Conservation (phyloP, 352 stramenopile genomes). For the Phytophthora sojae region DNA sequence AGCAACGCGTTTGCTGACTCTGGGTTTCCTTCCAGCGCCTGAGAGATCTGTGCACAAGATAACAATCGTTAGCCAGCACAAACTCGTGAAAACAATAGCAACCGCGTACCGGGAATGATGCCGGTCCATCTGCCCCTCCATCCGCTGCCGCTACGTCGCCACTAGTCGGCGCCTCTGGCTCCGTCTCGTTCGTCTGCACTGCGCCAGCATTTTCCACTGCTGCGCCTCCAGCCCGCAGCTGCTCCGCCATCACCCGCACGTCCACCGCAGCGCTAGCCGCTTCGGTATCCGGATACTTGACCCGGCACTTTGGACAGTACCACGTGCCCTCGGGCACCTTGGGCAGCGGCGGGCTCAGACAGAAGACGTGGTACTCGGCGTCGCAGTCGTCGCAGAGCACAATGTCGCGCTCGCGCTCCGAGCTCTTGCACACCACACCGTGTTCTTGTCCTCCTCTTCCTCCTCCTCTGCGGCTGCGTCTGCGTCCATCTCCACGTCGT, state of each 20-base stretch:
- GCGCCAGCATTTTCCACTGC: not conserved
- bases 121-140: conserved; percentile 16
- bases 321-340: conserved; percentile 56
- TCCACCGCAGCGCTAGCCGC: not conserved
- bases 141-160: conserved; percentile 2
- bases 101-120: conserved; percentile 27
- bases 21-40: conserved; percentile 50
- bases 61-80: not conserved
- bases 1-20: conserved; percentile 62
- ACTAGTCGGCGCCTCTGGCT: not conserved
- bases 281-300: conserved; percentile 3
- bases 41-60: conserved; percentile 40
- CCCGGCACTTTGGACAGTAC: conserved; percentile 61
- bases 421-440: conserved; percentile 57
- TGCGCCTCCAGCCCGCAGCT: not conserved
- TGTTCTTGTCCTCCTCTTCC: conserved; percentile 15
- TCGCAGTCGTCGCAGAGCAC: conserved; percentile 70
- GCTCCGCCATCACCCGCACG: conserved; percentile 35
- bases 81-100: not conserved
- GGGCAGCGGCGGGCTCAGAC: conserved; percentile 55
- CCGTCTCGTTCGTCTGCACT: not conserved
- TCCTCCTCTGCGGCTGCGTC: not conserved
- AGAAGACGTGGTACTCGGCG: conserved; percentile 70
- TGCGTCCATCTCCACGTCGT: conserved; percentile 40
- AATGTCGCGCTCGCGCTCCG: conserved; percentile 48